Evolutionary conservation across 2,329 filamentous ascomycete species (phyloP).

Genomic region (Fusarium devonianum): DNA sequence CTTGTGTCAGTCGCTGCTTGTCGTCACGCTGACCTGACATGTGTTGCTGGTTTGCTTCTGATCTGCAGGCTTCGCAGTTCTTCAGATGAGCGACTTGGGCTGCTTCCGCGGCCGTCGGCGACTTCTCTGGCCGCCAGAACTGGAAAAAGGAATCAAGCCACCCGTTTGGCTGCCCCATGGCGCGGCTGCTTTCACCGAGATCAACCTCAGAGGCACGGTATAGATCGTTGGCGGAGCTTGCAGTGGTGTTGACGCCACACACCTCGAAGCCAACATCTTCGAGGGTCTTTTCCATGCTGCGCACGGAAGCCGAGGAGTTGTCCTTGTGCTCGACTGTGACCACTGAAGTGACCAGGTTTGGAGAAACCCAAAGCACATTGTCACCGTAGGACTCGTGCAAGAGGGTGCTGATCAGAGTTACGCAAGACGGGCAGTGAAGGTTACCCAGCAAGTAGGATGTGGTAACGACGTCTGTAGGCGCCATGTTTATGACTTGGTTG

Average conservation of each 20-base stretch:
- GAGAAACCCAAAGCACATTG: constrained; percentile 66
- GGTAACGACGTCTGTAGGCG: constrained; percentile 48
- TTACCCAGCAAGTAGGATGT: constrained; percentile 74
- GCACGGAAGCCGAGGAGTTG: constrained; percentile 51
- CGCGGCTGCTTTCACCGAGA: constrained; percentile 35
- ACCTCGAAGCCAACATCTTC: constrained; percentile 67
- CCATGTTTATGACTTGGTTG: constrained; percentile 37
- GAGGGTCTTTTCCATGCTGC: constrained; percentile 56
- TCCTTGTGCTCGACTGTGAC: constrained; percentile 66
- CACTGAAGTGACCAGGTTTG: constrained; percentile 75
- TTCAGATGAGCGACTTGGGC: constrained; percentile 46
- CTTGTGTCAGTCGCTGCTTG: constrained; percentile 14
- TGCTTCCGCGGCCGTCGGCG: constrained; percentile 34
- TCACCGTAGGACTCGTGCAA: constrained; percentile 56
- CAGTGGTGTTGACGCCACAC: constrained; percentile 54
- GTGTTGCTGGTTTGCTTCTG: constrained; percentile 8
- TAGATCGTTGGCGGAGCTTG: constrained; percentile 42
- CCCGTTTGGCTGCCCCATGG: constrained; percentile 27
- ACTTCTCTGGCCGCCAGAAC: constrained; percentile 40
- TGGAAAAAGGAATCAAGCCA: constrained; percentile 45
- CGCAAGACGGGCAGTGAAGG: constrained; percentile 80
- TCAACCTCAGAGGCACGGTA: constrained; percentile 34
- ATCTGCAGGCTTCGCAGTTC: constrained; percentile 49
- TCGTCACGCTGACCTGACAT: constrained; percentile 2
- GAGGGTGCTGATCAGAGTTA: constrained; percentile 68